Evolutionary conservation across 2,329 filamentous ascomycete genomes (phyloP), one percentile per base, ranked within the genome.

Genomic region (Penicillium aurantiogriseum): DNA sequence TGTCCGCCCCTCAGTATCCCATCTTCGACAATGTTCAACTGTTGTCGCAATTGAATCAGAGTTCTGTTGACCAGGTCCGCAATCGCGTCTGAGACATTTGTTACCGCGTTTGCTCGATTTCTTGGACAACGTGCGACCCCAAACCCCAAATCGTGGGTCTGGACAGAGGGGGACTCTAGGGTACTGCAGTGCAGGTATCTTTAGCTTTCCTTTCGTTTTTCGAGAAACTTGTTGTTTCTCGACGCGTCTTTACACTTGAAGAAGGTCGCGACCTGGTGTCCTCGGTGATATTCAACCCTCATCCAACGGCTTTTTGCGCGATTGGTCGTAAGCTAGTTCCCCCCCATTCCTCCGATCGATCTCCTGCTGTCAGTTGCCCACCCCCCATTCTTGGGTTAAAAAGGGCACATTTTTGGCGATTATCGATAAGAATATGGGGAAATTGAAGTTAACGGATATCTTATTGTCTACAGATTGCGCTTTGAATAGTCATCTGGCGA

Each of bases 141-240:
- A 23, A 51, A 56, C 31, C 61, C 57, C 60, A 51, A 62, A 54
- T 56, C 58, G 65, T 62, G 60, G 60, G 63, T 58, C 59, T 56
- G 60, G 54, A 58, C 62, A 61, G 65, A 47, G 51, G 53, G 65
- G 60, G 58, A 62, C 62, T 63, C 43, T 56, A 46, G 60, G 65
- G 62, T 56, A 60, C 62, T 72, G 70, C 70, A 65, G 70, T 58
- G 70, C 70, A 72, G 70, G 65, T 67, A 64, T 57, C 57, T 62
- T 58, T 45, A 51, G 48, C 51, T 63, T 52, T 27, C 54, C 52
- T 66, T 62, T 53, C 51, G 47, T 60, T 59, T 60, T 52, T 54
- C 46, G 53, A 44, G 38, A 33, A 53, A 60, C 51, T 58, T 40
- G 51, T 54, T 33, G 54, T 60, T 60, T 42, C 49, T 47, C 44